Evolutionary conservation across 2,329 filamentous ascomycete species (phyloP).

Genomic region (Leptodontidium sp.): DNA sequence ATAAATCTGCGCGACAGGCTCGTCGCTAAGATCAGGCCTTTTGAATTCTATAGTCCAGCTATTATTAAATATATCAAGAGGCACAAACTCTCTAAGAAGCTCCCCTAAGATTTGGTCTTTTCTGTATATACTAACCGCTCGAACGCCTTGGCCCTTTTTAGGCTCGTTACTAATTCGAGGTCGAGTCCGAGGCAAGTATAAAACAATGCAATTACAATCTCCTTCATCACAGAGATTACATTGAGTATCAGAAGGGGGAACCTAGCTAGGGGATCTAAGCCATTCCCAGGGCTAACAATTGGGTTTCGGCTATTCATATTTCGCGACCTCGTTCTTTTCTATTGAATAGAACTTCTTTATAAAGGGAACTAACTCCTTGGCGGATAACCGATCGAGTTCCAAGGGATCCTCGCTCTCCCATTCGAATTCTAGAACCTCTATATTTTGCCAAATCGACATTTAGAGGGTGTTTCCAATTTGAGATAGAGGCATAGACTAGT

Average conservation of each 20-base stretch:
- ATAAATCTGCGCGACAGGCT: too few relatives aligned
- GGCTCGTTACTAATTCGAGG: constrained; percentile 17
- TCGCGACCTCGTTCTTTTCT: not conserved
- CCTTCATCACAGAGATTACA: constrained; percentile 20
- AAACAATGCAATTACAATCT: too few relatives aligned
- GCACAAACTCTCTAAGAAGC: not conserved
- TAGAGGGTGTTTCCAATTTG: not conserved
- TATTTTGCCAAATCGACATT: not conserved
- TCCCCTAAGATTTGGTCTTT: not conserved
- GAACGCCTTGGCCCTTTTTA: not conserved
- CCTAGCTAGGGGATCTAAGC: constrained; percentile 14
- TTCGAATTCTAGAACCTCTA: not conserved
- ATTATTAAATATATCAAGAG: not conserved
- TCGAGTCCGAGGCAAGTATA: too few relatives aligned
- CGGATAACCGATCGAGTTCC: not conserved
- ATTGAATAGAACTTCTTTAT: not conserved
- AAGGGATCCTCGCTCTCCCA: not conserved
- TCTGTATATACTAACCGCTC: too few relatives aligned
- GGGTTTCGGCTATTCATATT: not conserved
- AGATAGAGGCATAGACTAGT: not conserved
- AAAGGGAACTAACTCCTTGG: not conserved
- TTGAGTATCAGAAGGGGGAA: not conserved
- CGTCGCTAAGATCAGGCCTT: too few relatives aligned
- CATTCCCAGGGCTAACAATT: constrained; percentile 22
- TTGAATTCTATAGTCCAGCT: too few relatives aligned